Percentiles rank a stretch among this genome's conserved stretches.
phyloP scores from a whole-genome alignment of 305 asterid genomes.

The Solanum hybrid region DNA sequence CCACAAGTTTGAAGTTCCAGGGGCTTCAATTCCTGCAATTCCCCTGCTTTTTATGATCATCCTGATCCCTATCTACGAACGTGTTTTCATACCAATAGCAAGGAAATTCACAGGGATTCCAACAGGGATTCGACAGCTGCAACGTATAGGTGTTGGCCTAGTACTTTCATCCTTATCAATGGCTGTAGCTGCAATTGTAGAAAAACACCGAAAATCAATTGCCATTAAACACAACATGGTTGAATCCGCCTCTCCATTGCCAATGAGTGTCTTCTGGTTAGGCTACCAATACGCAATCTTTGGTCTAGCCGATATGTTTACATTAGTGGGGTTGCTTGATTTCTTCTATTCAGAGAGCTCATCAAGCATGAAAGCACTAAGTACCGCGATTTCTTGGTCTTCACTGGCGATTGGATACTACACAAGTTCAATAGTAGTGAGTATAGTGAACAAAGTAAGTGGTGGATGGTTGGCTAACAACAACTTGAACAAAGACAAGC shows the following conservation, averaged over 20 bases:
- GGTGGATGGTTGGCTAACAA: slow-evolving; percentile 55
- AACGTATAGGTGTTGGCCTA: slow-evolving; percentile 56
- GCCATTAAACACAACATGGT: slow-evolving; percentile 37
- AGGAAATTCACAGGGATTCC: slow-evolving; percentile 50
- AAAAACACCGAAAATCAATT: slow-evolving; percentile 38
- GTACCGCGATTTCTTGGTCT: slow-evolving; percentile 60
- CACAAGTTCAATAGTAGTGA: slow-evolving; percentile 49
- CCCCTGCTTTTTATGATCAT: slow-evolving; percentile 43
- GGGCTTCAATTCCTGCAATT: slow-evolving; percentile 53
- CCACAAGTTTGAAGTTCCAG: slow-evolving; percentile 44
- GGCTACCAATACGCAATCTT: slow-evolving; percentile 46
- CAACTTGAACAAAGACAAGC: slow-evolving; percentile 43
- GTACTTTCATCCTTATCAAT: slow-evolving; percentile 47
- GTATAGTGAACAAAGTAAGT: slow-evolving; percentile 48
- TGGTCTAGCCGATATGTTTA: slow-evolving; percentile 59
- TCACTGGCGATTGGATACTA: slow-evolving; percentile 55
- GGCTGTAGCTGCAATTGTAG: slow-evolving; percentile 47
- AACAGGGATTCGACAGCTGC: slow-evolving; percentile 61
- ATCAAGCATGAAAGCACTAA: slow-evolving; percentile 44
- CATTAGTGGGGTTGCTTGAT: slow-evolving; percentile 49
- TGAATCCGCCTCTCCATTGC: slow-evolving; percentile 37
- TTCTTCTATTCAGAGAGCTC: slow-evolving; percentile 68
- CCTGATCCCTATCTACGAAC: slow-evolving; percentile 51
- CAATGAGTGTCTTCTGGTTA: slow-evolving; percentile 60
- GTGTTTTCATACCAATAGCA: slow-evolving; percentile 38